A percentile compares a stretch with the other conserved stretches of the same genome.
Evolutionary conservation across 208 protist species (phyloP).

Genomic region (Leishmania guyanensis): DNA sequence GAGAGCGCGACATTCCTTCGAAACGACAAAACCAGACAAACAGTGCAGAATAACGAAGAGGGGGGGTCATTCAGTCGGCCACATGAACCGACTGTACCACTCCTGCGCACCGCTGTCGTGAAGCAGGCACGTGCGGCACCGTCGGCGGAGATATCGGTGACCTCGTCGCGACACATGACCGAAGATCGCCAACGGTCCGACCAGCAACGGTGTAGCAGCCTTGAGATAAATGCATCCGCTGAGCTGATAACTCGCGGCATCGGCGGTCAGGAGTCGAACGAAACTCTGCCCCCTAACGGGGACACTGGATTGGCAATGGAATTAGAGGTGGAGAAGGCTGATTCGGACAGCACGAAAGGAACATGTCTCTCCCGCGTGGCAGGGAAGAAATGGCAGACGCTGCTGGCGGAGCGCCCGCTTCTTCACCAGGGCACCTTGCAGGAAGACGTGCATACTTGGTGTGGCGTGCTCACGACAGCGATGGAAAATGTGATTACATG

Average conservation of each 20-base stretch:
- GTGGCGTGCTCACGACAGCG: not conserved
- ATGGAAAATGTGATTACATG: not conserved
- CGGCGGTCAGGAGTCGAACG: not conserved
- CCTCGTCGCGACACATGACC: not conserved
- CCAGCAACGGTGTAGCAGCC: not conserved
- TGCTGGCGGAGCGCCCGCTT: slow-evolving; percentile 7
- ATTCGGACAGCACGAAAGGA: not conserved
- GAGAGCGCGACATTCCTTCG: not conserved
- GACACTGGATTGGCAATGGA: not conserved
- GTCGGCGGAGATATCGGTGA: not conserved
- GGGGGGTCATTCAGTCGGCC: not conserved
- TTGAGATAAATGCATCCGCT: not conserved
- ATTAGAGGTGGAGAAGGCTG: not conserved
- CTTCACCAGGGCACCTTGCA: slow-evolving; percentile 18
- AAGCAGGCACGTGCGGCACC: not conserved
- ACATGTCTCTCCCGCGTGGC: slow-evolving; percentile 3
- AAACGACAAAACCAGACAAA: not conserved
- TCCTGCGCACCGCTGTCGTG: not conserved
- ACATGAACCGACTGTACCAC: not conserved
- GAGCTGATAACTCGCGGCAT: not conserved
- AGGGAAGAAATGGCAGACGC: slow-evolving; percentile 9
- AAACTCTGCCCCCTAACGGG: not conserved
- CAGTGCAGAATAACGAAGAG: not conserved
- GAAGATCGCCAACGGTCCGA: not conserved
- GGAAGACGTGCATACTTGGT: slow-evolving; percentile 17